Percentiles rank a stretch among this genome's conserved stretches.
Evolutionary conservation across 345 rosid species (phyloP).

Genomic region (Bruguiera parviflora): DNA sequence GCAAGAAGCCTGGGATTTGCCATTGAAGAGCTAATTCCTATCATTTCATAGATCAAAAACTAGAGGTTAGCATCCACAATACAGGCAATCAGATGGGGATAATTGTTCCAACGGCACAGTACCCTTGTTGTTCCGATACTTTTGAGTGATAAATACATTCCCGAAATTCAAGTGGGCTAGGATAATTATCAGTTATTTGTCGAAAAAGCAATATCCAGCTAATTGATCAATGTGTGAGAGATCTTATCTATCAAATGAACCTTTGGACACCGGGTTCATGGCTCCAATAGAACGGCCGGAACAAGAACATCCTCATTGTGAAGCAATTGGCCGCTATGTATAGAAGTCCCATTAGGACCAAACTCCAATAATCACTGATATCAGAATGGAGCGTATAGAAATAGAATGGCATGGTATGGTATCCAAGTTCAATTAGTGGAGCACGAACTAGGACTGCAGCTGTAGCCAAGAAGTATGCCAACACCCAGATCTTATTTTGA

Average conservation of each 20-base stretch:
- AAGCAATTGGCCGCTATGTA: slow-evolving; percentile 47
- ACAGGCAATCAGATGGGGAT: too few relatives aligned
- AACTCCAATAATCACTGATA: slow-evolving; percentile 27
- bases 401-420: slow-evolving; percentile 77
- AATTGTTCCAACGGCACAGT: too few relatives aligned
- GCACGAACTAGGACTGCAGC: slow-evolving; percentile 83
- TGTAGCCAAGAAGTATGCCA: slow-evolving; percentile 74
- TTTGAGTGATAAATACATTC: too few relatives aligned
- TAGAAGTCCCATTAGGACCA: slow-evolving; percentile 50
- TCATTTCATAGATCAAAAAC: too few relatives aligned
- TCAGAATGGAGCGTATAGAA: slow-evolving; percentile 56
- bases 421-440: slow-evolving; percentile 91
- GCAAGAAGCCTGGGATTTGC: background rate
- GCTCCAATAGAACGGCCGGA: slow-evolving; percentile 70
- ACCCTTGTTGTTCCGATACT: too few relatives aligned
- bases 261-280: slow-evolving; percentile 87
- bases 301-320: slow-evolving; percentile 77
- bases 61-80: background rate
- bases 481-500: slow-evolving; percentile 57
- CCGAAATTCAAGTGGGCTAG: too few relatives aligned
- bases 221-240: too few relatives aligned
- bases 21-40: background rate
- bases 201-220: too few relatives aligned
- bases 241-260: slow-evolving; percentile 70
- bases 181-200: too few relatives aligned